Percentiles rank a stretch among this genome's conserved stretches.
Conservation (phyloP, 2,329 filamentous ascomycete genomes). For the Epicoccum nigrum region DNA sequence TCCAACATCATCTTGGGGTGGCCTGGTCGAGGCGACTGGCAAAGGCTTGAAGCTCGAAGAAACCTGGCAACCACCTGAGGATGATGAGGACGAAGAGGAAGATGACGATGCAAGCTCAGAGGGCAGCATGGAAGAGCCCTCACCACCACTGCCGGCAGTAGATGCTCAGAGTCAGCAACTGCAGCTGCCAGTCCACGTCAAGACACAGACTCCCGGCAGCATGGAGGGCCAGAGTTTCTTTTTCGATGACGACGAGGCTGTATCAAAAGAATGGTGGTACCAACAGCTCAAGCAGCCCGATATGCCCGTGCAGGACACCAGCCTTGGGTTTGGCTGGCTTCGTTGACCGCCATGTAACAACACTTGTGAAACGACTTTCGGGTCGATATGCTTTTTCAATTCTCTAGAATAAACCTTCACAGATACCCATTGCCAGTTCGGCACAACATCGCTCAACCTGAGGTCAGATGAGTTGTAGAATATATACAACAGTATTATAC, state of each 20-base stretch:
- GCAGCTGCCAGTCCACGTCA: conserved; percentile 35
- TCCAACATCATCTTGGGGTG: conserved; percentile 62
- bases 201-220: conserved; percentile 37
- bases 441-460: conserved; percentile 31
- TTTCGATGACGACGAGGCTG: conserved; percentile 47
- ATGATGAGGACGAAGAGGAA: conserved; percentile 57
- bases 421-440: conserved; percentile 42
- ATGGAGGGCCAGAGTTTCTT: conserved; percentile 52
- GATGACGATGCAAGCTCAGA: conserved; percentile 55
- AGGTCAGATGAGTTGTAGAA: conserved; percentile 29
- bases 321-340: conserved; percentile 48
- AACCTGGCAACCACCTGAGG: conserved; percentile 71
- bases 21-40: conserved; percentile 58
- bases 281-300: conserved; percentile 46
- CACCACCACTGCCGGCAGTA: conserved; percentile 34
- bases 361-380: conserved; percentile 15
- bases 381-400: conserved; percentile 32
- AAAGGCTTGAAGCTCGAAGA: conserved; percentile 83
- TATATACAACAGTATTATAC: conserved; percentile 4
- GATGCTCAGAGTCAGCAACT: conserved; percentile 27
- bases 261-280: conserved; percentile 51
- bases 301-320: conserved; percentile 47
- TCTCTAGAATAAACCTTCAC: conserved; percentile 20
- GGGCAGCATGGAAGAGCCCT: conserved; percentile 47
- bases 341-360: conserved; percentile 23